phyloP scores from a whole-genome alignment of 805 yeast genomes.

The Candida nemodendra region DNA sequence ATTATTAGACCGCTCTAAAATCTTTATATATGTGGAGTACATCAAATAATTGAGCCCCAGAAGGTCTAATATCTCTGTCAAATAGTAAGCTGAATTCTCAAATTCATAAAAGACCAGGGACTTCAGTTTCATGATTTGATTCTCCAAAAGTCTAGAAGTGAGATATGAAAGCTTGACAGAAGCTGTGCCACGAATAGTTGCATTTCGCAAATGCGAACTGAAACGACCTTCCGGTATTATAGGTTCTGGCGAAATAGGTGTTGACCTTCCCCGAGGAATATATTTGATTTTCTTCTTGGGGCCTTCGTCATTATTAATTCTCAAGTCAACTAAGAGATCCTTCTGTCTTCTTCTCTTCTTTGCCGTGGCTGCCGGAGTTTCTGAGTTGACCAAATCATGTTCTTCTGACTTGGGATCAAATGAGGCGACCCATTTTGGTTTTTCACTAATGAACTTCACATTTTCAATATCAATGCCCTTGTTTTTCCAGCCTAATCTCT shows the following conservation, averaged over 20 bases:
- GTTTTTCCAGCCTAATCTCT: constrained; percentile 34
- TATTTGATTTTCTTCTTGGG: constrained; percentile 20
- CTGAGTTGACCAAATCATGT: constrained; percentile 1
- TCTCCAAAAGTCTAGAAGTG: constrained; percentile 51
- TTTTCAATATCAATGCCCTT: constrained; percentile 33
- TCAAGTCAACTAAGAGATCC: neutral
- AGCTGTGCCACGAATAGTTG: constrained; percentile 55
- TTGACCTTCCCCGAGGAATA: constrained; percentile 15
- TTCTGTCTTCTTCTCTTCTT: constrained; percentile 3
- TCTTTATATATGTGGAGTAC: constrained; percentile 60
- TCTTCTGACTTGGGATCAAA: constrained; percentile 30
- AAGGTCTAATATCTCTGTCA: constrained; percentile 62
- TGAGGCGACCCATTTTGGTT: constrained; percentile 27
- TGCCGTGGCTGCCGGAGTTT: neutral
- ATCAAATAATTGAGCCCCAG: constrained; percentile 59
- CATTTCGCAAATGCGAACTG: constrained; percentile 28
- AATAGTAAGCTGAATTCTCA: constrained; percentile 67
- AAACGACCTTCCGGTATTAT: constrained; percentile 19
- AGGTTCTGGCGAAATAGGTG: constrained; percentile 28
- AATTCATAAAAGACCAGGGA: constrained; percentile 67
- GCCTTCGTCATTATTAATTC: constrained; percentile 8
- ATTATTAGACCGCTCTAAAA: constrained; percentile 50
- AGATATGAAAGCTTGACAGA: constrained; percentile 65
- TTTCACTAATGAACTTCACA: constrained; percentile 26
- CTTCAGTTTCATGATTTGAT: constrained; percentile 46